These are phyloP conservation scores for Geotrichum klebahnii DNA, from an alignment of 1,139 yeast genomes.

Conservation along the genomic window DNA sequence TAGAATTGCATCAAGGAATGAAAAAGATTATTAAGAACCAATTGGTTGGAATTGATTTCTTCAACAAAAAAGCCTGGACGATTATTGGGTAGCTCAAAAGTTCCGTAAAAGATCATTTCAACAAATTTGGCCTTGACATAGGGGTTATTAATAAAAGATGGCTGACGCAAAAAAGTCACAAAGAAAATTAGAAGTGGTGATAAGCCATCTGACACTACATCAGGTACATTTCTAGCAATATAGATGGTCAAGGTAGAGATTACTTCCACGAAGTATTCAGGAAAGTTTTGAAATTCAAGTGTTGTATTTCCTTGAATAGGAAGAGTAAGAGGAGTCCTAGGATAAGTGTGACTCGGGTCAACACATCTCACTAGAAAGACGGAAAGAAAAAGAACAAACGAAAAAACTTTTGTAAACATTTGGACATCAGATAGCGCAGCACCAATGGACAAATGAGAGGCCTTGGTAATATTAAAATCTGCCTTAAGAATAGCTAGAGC, in stretches of 20 bases:
- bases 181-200: slow-evolving; percentile 60
- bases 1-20: slow-evolving; percentile 84
- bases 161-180: slow-evolving; percentile 72
- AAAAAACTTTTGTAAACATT: slow-evolving; percentile 64
- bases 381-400: slow-evolving; percentile 70
- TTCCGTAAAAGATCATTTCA: slow-evolving; percentile 74
- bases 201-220: slow-evolving; percentile 29
- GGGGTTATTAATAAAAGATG: slow-evolving; percentile 84
- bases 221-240: slow-evolving; percentile 51
- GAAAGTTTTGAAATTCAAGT: slow-evolving; percentile 69
- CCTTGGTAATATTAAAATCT: slow-evolving; percentile 42
- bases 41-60: slow-evolving; percentile 58
- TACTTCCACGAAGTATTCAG: slow-evolving; percentile 84
- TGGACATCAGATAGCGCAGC: slow-evolving; percentile 56
- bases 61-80: slow-evolving; percentile 65
- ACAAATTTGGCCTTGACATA: slow-evolving; percentile 83
- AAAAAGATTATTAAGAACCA: slow-evolving; percentile 63
- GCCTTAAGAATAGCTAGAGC: slow-evolving; percentile 46
- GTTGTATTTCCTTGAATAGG: slow-evolving; percentile 59
- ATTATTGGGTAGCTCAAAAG: slow-evolving; percentile 47
- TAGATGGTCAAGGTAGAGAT: slow-evolving; percentile 52
- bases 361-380: slow-evolving; percentile 66
- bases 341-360: slow-evolving; percentile 66
- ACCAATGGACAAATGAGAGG: slow-evolving; percentile 47
- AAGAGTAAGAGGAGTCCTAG: slow-evolving; percentile 50